These are phyloP conservation scores for Apiospora kogelbergensis DNA, from an alignment of 2,329 filamentous ascomycete genomes.

Conservation along the genomic window DNA sequence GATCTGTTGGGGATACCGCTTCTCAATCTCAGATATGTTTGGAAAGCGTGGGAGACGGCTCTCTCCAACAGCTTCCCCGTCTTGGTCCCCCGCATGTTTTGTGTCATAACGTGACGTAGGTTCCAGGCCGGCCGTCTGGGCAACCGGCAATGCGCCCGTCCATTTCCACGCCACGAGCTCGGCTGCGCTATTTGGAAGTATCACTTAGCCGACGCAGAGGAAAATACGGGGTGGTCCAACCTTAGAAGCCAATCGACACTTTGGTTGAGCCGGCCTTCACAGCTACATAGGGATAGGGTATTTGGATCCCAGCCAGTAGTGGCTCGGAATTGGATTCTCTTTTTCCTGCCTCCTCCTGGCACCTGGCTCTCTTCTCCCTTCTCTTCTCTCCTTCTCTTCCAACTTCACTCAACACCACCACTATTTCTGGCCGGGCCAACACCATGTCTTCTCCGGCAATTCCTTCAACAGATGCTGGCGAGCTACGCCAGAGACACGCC, in stretches of 20 bases:
- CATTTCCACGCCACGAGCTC: background rate
- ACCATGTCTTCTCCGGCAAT: conserved; percentile 23
- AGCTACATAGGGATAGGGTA: background rate
- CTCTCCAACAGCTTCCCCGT: background rate
- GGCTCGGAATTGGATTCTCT: background rate
- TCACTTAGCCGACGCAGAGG: background rate
- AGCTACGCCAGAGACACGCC: conserved; percentile 28
- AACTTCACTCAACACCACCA: background rate
- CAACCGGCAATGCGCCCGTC: background rate
- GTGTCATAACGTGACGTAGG: background rate
- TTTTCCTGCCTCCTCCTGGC: background rate
- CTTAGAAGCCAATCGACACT: background rate
- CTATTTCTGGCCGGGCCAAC: background rate
- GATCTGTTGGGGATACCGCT: background rate
- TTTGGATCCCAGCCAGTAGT: background rate
- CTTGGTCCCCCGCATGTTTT: background rate
- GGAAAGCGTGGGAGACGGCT: background rate
- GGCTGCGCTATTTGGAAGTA: conserved; percentile 1
- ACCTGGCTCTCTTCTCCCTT: background rate
- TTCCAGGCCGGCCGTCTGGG: background rate
- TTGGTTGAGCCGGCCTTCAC: background rate
- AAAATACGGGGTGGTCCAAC: background rate
- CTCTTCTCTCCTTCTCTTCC: background rate
- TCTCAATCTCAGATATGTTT: background rate
- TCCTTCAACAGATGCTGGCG: conserved; percentile 21